Conservation (phyloP, 306 rosid genomes). For the Gastrolobium villosum region DNA sequence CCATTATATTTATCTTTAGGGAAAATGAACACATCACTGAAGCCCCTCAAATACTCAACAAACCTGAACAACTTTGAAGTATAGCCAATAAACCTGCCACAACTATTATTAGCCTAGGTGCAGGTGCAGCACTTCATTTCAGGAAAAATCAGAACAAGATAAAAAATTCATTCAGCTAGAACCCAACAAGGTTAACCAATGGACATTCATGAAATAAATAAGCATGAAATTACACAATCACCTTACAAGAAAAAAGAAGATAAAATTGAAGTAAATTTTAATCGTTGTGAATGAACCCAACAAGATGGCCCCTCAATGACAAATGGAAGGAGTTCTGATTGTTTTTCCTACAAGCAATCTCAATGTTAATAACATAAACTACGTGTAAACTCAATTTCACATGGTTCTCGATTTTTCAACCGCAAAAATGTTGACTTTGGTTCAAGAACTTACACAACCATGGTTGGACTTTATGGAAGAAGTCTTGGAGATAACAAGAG, state of each 20-base stretch:
- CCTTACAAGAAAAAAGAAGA: not conserved
- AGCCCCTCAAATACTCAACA: slow-evolving; percentile 70
- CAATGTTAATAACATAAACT: slow-evolving; percentile 40
- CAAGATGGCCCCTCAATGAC: slow-evolving; percentile 66
- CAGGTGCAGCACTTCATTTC: slow-evolving; percentile 31
- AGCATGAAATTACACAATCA: slow-evolving; percentile 37
- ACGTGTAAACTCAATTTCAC: not conserved
- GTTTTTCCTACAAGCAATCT: slow-evolving; percentile 63
- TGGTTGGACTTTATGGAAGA: slow-evolving; percentile 79
- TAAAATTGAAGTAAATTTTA: slow-evolving; percentile 39
- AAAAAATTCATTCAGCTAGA: slow-evolving; percentile 12
- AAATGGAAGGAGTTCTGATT: slow-evolving; percentile 78
- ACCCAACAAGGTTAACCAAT: slow-evolving; percentile 10
- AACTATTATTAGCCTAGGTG: slow-evolving; percentile 4
- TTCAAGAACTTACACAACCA: slow-evolving; percentile 61
- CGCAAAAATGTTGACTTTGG: not conserved
- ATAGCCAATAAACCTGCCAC: slow-evolving; percentile 18
- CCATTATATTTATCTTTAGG: slow-evolving; percentile 48
- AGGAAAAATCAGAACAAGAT: not conserved
- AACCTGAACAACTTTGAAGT: slow-evolving; percentile 62
- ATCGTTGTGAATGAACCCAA: slow-evolving; percentile 84
- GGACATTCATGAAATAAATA: slow-evolving; percentile 12
- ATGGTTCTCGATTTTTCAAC: not conserved
- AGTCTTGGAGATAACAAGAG: slow-evolving; percentile 71
- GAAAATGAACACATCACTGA: slow-evolving; percentile 69